Conservation (phyloP, 192 early-diverging fungal genomes). For the Coemansia sp. region DNA sequence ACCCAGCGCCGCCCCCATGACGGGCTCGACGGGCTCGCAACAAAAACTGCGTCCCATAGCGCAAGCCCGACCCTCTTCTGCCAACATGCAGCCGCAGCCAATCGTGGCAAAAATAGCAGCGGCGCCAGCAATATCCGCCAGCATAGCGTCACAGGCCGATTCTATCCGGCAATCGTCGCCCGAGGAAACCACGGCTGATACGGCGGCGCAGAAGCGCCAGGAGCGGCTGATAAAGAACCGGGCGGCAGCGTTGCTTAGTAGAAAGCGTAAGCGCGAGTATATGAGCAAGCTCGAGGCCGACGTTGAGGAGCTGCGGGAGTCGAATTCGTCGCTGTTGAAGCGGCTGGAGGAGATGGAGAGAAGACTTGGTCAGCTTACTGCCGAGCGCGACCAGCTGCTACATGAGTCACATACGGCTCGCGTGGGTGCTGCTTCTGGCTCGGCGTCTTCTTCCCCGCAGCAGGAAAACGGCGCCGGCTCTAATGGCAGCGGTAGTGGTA, state of each 20-base stretch:
- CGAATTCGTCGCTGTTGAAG: conserved; percentile 59
- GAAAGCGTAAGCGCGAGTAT: conserved; percentile 90
- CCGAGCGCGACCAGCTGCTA: conserved; percentile 54
- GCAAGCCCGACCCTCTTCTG: too few relatives aligned
- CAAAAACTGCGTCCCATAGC: conserved; percentile 19
- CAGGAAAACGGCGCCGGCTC: neutral
- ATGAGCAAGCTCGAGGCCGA: conserved; percentile 70
- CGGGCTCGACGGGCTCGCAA: too few relatives aligned
- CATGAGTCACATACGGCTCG: conserved; percentile 21
- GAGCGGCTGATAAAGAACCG: conserved; percentile 91
- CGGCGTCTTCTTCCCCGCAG: neutral
- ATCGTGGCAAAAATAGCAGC: conserved; percentile 1
- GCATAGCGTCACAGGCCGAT: neutral
- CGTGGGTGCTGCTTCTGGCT: conserved; percentile 11
- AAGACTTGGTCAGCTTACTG: conserved; percentile 44
- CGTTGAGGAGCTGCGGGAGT: conserved; percentile 60
- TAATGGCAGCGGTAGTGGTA: too few relatives aligned
- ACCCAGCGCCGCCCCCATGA: too few relatives aligned
- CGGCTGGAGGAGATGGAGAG: conserved; percentile 57
- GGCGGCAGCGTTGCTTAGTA: conserved; percentile 78
- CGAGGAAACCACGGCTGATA: conserved; percentile 10
- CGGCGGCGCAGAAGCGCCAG: conserved; percentile 67
- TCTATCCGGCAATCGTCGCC: neutral
- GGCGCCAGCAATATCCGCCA: neutral
- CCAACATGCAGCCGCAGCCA: too few relatives aligned